Base-by-base conservation (phyloP, 129 eudicot species). In the Dittrichia graveolens region DNA sequence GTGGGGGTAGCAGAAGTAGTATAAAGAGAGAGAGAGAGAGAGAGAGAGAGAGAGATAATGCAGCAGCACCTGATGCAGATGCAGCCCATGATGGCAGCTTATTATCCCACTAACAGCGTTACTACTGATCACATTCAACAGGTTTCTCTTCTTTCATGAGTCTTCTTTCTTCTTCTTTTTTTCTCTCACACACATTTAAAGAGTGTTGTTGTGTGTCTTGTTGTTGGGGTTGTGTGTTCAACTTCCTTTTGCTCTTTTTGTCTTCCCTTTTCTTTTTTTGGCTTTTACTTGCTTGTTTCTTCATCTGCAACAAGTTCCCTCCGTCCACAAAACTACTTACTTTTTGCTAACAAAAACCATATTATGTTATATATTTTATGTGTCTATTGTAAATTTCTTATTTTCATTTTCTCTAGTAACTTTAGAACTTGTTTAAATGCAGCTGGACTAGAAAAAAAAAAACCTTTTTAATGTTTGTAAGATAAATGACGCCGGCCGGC, bases 41-140 rank as follows among this genome's bases (percentile, higher is more conserved):
- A 75, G 37, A 75, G 37, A 58, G 8, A 60, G 41, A 74, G 37
- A 66, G 11, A 66, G 6, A 53, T 75, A 41, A 75, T 75, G 79
- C 79, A 89, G 88, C 98, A 92, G 98, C 97, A 94, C 98, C 98
- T 93, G 96, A 90, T 93, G 92, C 98, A 90, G 95, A 89, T 89
- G 95, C 98, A 89, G 87, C 96, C 96, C 92, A 93, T 94, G 91
- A 94, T 94, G 98, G 96, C 96, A 86, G 91, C 98, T 77, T 90
- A 94, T 78, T 90, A 94, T 81, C 92, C 93, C 77, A 87, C 75
- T 81, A 90, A 88, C 91, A 90, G 84, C 93, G 95, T 88, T 87
- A 94, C 98, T 50, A 90, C 96, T 88, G 97, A 94, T 90, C 96
- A 85, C 77, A 94, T 94, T 88, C 98, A 94, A 83, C 98, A 94